Evolutionary conservation across 306 rosid species (phyloP).

Genomic region (Castanopsis chinensis): DNA sequence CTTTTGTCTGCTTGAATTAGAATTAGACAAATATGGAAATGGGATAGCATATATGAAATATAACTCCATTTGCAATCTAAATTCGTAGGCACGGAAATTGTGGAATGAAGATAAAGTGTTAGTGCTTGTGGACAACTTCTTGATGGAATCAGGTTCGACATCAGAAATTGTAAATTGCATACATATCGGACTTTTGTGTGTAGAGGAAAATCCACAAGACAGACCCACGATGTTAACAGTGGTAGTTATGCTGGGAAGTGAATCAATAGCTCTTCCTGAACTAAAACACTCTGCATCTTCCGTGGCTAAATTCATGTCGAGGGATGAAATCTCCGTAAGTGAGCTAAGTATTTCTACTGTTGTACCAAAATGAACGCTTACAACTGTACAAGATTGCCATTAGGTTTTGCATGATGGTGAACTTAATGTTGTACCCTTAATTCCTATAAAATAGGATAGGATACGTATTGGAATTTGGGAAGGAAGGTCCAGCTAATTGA

Average conservation of each 20-base stretch:
- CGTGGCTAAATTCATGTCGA: conserved; percentile 3
- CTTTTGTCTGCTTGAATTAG: neutral
- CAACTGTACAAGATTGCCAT: too few relatives aligned
- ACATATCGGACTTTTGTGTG: conserved; percentile 59
- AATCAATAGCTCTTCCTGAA: conserved; percentile 31
- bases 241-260: conserved; percentile 42
- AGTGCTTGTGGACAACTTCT: conserved; percentile 42
- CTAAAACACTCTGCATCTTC: conserved; percentile 52
- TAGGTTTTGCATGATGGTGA: too few relatives aligned
- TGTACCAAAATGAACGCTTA: conserved; percentile 6
- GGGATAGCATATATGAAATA: neutral
- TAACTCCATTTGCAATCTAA: neutral
- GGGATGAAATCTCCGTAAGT: conserved; percentile 26
- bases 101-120: conserved; percentile 44
- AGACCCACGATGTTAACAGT: conserved; percentile 54
- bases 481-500: too few relatives aligned
- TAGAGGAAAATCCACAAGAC: conserved; percentile 50
- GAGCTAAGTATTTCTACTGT: conserved; percentile 25
- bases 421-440: too few relatives aligned
- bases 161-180: conserved; percentile 38
- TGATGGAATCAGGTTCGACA: conserved; percentile 13
- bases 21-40: too few relatives aligned
- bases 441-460: too few relatives aligned
- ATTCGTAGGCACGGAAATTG: conserved; percentile 48
- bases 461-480: too few relatives aligned